These are phyloP conservation scores for Lentinus brumalis DNA, from an alignment of 768 basidiomycete genomes.

Conservation along the genomic window DNA sequence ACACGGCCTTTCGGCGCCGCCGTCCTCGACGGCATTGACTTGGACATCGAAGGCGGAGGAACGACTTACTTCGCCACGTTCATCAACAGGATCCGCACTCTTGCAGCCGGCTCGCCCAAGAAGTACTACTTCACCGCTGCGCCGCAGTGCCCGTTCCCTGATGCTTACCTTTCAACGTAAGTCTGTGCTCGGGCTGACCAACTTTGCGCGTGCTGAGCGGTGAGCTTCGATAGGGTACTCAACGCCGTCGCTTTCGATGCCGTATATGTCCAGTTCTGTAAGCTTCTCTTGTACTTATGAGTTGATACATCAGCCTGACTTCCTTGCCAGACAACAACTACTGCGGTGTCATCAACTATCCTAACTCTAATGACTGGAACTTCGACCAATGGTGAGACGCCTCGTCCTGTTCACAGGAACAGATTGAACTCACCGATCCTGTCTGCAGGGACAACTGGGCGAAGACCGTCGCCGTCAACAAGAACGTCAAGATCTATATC, in stretches of 20 bases:
- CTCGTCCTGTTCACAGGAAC: no score
- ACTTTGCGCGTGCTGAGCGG: neutral
- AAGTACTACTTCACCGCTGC: constrained; percentile 68
- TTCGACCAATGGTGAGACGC: constrained; percentile 50
- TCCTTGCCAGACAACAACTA: constrained; percentile 52
- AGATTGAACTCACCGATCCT: neutral
- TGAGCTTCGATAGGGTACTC: constrained; percentile 41
- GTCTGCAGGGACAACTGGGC: constrained; percentile 64
- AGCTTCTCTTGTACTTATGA: constrained; percentile 13
- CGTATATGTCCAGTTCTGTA: constrained; percentile 73
- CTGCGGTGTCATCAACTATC: constrained; percentile 51
- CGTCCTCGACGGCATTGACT: constrained; percentile 72
- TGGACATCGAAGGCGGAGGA: constrained; percentile 74
- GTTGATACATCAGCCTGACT: neutral
- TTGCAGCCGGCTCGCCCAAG: constrained; percentile 53
- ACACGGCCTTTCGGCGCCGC: constrained; percentile 74
- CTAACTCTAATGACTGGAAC: constrained; percentile 47
- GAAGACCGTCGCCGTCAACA: constrained; percentile 55
- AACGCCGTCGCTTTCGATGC: constrained; percentile 69
- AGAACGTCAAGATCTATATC: constrained; percentile 64
- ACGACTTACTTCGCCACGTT: constrained; percentile 31
- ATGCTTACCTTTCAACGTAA: constrained; percentile 52
- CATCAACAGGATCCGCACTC: constrained; percentile 55
- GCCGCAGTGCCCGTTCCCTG: constrained; percentile 72
- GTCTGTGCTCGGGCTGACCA: neutral